Evolutionary conservation across 177 flowering plant genomes (phyloP).

Genomic region (Vitis hybrid): DNA sequence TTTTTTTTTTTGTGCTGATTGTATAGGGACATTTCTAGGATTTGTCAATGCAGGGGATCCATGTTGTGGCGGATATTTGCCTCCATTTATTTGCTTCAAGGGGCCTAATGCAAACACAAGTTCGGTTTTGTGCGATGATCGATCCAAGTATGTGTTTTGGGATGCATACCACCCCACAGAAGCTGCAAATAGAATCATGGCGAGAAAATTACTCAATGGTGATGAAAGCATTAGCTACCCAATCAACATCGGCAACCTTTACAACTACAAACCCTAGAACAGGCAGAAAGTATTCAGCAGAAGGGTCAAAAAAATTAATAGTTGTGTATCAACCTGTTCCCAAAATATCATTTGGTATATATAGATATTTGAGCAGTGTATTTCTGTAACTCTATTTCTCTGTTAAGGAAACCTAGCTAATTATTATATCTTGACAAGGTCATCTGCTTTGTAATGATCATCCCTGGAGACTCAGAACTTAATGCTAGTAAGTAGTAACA

Average conservation of each 20-base stretch:
- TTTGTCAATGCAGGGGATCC: conserved; percentile 53
- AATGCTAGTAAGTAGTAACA: no score
- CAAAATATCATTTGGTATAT: no score
- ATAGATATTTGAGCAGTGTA: no score
- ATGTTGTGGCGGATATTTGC: conserved; percentile 64
- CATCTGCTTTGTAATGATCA: no score
- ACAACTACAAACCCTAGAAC: conserved; percentile 18
- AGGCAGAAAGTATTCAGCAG: no score
- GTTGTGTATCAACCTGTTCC: no score
- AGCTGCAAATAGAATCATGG: conserved; percentile 52
- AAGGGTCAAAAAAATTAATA: no score
- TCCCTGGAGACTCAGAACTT: no score
- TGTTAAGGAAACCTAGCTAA: no score
- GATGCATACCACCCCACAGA: conserved; percentile 76
- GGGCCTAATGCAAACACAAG: conserved; percentile 24
- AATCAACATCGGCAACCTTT: conserved; percentile 48
- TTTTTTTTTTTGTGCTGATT: not conserved
- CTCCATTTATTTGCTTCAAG: conserved; percentile 55
- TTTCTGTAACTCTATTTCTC: no score
- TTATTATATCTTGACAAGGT: no score
- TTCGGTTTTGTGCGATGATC: conserved; percentile 43
- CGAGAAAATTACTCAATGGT: conserved; percentile 44
- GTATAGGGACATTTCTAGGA: conserved; percentile 25
- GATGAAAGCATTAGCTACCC: conserved; percentile 42
- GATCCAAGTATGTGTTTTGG: conserved; percentile 79